These are phyloP conservation scores for Kwoniella europaea DNA, from an alignment of 768 basidiomycete species.

Conservation along the genomic window DNA sequence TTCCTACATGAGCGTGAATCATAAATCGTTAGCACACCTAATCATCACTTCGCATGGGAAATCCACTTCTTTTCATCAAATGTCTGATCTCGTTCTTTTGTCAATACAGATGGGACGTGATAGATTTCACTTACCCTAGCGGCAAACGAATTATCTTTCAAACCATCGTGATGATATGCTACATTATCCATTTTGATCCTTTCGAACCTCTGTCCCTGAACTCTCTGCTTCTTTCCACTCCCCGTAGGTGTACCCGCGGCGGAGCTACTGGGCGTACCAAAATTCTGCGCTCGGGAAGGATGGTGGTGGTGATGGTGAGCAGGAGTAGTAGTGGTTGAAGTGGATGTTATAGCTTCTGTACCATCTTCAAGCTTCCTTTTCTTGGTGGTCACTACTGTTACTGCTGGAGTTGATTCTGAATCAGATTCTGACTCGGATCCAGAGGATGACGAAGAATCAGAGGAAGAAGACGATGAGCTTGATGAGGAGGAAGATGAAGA, in stretches of 20 bases:
- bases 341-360: conserved; percentile 45
- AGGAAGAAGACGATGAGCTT: conserved; percentile 38
- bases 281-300: conserved; percentile 4
- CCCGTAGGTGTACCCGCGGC: conserved; percentile 42
- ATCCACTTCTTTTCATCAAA: no score
- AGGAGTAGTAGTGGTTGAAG: conserved; percentile 35
- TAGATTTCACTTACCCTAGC: conserved; percentile 66
- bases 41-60: no score
- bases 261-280: conserved; percentile 11
- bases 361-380: conserved; percentile 52
- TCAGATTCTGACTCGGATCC: conserved; percentile 11
- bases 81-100: no score
- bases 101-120: background rate
- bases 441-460: conserved; percentile 32
- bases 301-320: conserved; percentile 33
- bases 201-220: conserved; percentile 73
- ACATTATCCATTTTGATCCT: conserved; percentile 74
- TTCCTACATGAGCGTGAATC: conserved; percentile 10
- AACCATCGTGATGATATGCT: conserved; percentile 61
- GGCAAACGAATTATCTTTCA: conserved; percentile 78
- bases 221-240: conserved; percentile 34
- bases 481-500: conserved; percentile 39
- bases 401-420: conserved; percentile 26
- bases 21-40: background rate
- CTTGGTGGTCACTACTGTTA: conserved; percentile 38